A percentile compares a stretch with the other conserved stretches of the same genome.
Evolutionary conservation across 768 basidiomycete genomes (phyloP).

Genomic region (Tylopilus balloui): DNA sequence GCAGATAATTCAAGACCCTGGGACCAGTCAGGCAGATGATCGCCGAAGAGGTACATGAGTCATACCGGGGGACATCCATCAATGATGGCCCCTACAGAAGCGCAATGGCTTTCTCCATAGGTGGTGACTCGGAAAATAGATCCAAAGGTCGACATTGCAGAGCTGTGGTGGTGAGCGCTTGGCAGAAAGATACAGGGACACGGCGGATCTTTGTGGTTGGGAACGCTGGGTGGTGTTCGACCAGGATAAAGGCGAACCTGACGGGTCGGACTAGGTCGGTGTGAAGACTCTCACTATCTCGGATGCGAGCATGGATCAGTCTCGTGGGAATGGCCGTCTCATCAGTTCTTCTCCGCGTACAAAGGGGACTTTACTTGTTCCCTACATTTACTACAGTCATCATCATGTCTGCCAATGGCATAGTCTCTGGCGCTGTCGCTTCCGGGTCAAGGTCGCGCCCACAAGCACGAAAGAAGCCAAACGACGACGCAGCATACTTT

Average conservation of each 20-base stretch:
- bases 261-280: neutral
- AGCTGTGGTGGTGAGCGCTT: constrained; percentile 14
- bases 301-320: neutral
- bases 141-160: constrained; percentile 90
- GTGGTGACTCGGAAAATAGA: constrained; percentile 91
- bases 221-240: constrained; percentile 22
- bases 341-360: neutral
- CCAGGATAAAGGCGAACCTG: constrained; percentile 18
- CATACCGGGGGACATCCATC: constrained; percentile 95
- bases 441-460: constrained; percentile 56
- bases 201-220: constrained; percentile 22
- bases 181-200: neutral
- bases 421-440: constrained; percentile 22
- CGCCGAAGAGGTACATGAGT: constrained; percentile 10
- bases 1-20: constrained; percentile 81
- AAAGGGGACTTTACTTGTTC: constrained; percentile 1
- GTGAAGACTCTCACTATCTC: neutral
- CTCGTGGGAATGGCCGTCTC: constrained; percentile 20
- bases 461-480: constrained; percentile 58
- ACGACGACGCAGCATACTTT: constrained; percentile 69
- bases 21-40: constrained; percentile 12
- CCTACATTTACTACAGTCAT: constrained; percentile 2
- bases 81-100: constrained; percentile 94
- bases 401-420: constrained; percentile 26
- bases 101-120: constrained; percentile 96